phyloP scores from a whole-genome alignment of 805 yeast species.

The Yarrowia alimentaria region DNA sequence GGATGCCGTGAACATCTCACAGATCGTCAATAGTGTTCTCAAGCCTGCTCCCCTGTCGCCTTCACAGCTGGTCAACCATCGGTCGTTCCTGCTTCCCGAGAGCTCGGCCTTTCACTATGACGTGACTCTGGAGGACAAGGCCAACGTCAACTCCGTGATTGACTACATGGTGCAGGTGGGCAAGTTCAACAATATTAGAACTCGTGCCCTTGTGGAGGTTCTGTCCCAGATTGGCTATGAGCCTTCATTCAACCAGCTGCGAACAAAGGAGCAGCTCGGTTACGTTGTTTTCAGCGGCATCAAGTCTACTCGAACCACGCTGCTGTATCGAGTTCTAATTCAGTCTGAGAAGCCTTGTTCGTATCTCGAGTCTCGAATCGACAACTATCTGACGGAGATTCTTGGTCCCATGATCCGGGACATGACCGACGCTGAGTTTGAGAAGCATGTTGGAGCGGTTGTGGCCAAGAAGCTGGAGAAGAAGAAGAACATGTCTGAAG shows the following conservation, averaged over 20 bases:
- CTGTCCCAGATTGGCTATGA: slow-evolving; percentile 73
- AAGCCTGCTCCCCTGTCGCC: slow-evolving; percentile 44
- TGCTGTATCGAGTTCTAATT: slow-evolving; percentile 69
- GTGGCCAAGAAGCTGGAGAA: slow-evolving; percentile 64
- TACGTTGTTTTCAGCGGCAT: slow-evolving; percentile 85
- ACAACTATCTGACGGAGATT: slow-evolving; percentile 51
- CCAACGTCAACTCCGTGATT: slow-evolving; percentile 80
- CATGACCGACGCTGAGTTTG: slow-evolving; percentile 63
- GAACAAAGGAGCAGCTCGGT: slow-evolving; percentile 94
- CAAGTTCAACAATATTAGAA: slow-evolving; percentile 44
- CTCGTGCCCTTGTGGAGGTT: slow-evolving; percentile 57
- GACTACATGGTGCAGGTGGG: slow-evolving; percentile 75
- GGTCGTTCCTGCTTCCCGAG: slow-evolving; percentile 43
- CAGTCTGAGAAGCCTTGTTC: slow-evolving; percentile 80
- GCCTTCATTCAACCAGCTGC: slow-evolving; percentile 82
- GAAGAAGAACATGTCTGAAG: slow-evolving; percentile 76
- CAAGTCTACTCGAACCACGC: slow-evolving; percentile 64
- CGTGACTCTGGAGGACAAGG: slow-evolving; percentile 52
- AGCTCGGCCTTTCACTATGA: slow-evolving; percentile 34
- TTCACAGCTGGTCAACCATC: slow-evolving; percentile 46
- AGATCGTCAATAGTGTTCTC: slow-evolving; percentile 45
- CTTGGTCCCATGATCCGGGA: slow-evolving; percentile 49
- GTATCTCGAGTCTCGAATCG: slow-evolving; percentile 75
- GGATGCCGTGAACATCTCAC: slow-evolving; percentile 53
- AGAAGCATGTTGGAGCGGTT: slow-evolving; percentile 67